These are phyloP conservation scores for Citrus hindsii DNA, from an alignment of 345 rosid species.

Conservation along the genomic window DNA sequence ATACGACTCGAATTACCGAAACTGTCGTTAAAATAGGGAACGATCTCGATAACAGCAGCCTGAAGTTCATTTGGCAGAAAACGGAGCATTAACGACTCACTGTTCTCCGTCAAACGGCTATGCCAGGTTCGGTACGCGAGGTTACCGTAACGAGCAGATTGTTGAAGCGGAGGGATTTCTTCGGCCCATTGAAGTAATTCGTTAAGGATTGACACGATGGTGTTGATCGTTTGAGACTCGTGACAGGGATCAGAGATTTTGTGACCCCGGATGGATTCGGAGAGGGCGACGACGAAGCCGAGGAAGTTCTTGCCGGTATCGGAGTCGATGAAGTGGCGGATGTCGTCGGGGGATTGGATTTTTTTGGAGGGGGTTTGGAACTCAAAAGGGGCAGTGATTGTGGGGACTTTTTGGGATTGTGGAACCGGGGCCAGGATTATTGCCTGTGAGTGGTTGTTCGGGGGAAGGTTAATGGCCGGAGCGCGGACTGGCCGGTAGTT, in stretches of 20 bases:
- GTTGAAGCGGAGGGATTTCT: slow-evolving; percentile 75
- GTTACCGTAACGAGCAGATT: slow-evolving; percentile 82
- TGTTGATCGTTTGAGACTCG: slow-evolving; percentile 42
- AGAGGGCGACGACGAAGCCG: slow-evolving; percentile 81
- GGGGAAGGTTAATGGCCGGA: slow-evolving; percentile 67
- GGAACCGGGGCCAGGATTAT: slow-evolving; percentile 87
- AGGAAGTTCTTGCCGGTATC: slow-evolving; percentile 52
- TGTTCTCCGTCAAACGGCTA: slow-evolving; percentile 44
- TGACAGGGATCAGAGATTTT: slow-evolving; percentile 71
- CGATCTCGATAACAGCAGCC: slow-evolving; percentile 52
- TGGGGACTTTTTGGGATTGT: slow-evolving; percentile 52
- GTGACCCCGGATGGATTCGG: slow-evolving; percentile 70
- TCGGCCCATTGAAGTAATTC: slow-evolving; percentile 64
- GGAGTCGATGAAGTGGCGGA: slow-evolving; percentile 65
- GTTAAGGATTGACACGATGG: slow-evolving; percentile 54
- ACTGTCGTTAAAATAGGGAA: slow-evolving; percentile 81
- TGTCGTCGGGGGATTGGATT: slow-evolving; percentile 68
- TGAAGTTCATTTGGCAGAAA: slow-evolving; percentile 66
- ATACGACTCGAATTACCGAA: slow-evolving; percentile 88
- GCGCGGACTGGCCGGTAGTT: slow-evolving; percentile 77
- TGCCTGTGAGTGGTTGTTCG: slow-evolving; percentile 51
- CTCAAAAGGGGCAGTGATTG: slow-evolving; percentile 50
- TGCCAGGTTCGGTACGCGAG: slow-evolving; percentile 88
- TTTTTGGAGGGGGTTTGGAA: slow-evolving; percentile 58
- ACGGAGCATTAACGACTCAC: slow-evolving; percentile 50